A percentile compares a stretch with the other conserved stretches of the same genome.
phyloP scores from a whole-genome alignment of 106 monocot species.

The Vanilla planifolia region DNA sequence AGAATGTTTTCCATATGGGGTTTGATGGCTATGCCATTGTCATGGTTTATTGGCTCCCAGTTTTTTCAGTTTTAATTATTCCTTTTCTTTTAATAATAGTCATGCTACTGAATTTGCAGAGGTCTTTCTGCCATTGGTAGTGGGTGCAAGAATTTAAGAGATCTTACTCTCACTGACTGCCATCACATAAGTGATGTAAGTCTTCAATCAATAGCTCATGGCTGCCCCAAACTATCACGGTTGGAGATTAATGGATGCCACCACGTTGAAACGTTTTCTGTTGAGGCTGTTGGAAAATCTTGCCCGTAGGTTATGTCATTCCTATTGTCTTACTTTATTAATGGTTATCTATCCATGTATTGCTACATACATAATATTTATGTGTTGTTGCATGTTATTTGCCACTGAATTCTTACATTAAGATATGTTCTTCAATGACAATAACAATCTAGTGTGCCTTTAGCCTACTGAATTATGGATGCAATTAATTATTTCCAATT shows the following conservation, averaged over 20 bases:
- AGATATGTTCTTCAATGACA: neutral
- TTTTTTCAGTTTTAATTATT: neutral
- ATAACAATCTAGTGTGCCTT: neutral
- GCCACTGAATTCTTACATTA: neutral
- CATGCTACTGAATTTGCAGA: slow-evolving; percentile 27
- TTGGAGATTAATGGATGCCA: slow-evolving; percentile 92
- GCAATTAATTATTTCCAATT: neutral
- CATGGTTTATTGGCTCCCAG: neutral
- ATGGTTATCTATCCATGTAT: neutral
- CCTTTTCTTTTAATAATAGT: neutral
- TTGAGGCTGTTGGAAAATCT: slow-evolving; percentile 74
- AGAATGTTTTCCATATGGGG: neutral
- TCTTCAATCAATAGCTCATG: slow-evolving; percentile 73
- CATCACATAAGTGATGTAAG: slow-evolving; percentile 78
- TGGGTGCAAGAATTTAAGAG: slow-evolving; percentile 80
- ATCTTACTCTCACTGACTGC: slow-evolving; percentile 79
- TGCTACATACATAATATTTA: neutral
- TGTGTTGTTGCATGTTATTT: neutral
- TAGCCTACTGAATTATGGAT: neutral
- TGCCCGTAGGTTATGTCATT: slow-evolving; percentile 55
- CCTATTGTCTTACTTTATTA: neutral
- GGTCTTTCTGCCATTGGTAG: slow-evolving; percentile 83
- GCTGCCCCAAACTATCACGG: slow-evolving; percentile 61
- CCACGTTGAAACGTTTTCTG: slow-evolving; percentile 74
- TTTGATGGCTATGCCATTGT: neutral